Evolutionary conservation across 768 basidiomycete genomes (phyloP), one percentile per base, ranked within the genome.

Genomic region (Postia placenta): DNA sequence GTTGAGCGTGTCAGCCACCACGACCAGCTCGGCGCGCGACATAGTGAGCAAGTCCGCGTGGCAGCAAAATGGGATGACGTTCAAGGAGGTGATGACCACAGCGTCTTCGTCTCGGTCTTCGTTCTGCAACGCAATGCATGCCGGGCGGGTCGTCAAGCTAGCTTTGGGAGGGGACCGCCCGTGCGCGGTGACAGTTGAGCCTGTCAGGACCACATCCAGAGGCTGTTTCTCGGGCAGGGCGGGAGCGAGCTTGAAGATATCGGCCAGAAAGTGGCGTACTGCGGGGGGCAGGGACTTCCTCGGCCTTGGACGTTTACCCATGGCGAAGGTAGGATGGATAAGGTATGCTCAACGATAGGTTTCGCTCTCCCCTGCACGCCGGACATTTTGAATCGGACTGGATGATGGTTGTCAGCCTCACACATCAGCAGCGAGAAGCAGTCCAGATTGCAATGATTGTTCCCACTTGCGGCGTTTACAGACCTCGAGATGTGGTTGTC

Each of bases 41-140:
- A 88, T 86, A 1, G 75, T 72, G 47, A 85, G 58, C 36, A 87
- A 72, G 55, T 88, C 84, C 51, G 84, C 82, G 59, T 88, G 83
- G 63, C 83, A 85, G 64, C 81, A 83, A 66, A 87, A 88, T 0
- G 84, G 84, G 9, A 75, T 67, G 20, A 62, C 64, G 36, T 73
- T 67, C 11, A 87, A 70, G 5, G 83, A 72, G 0, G 81, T 85
- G 61, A 87, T 78, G 33, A 86, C 70, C 36, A 87, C 67, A 6
- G 76, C 79, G 54, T 80, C 75, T 44, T 75, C 73, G 2, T 74
- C 64, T 14, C 63, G 58, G 50, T 75, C 74, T 49, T 82, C 78
- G 49, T 78, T 77, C 58, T 85, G 81, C 11, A 87, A 66, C 0
- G 83, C 80, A 35, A 85, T 65, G 47, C 75, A 67, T 35, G 60